Evolutionary conservation across 2,329 filamentous ascomycete genomes (phyloP), one percentile per base, ranked within the genome.

Genomic region (Ophiobolus disseminans): DNA sequence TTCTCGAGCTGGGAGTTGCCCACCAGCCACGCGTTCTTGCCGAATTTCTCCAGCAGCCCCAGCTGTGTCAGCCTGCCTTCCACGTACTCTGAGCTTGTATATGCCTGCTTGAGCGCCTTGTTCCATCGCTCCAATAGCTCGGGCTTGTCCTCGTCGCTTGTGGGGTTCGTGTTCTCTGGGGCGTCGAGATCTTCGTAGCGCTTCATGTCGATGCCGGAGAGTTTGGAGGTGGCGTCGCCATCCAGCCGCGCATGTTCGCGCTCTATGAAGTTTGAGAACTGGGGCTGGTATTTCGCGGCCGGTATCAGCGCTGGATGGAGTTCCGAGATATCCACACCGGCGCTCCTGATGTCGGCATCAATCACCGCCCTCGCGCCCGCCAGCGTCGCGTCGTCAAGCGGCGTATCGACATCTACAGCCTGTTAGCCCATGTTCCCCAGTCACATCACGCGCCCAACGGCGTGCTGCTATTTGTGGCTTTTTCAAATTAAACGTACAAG

Each of bases 21-120:
- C 7, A 96, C 82, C 45, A 99, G 80, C 93, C 94, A 97, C 8
- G 90, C 88, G 72, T 96, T 96, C 75, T 90, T 90, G 59, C 93
- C 94, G 73, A 87, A 87, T 40, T 81, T 81, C 63, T 94, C 89
- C 16, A 96, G 82, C n/a, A 96, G 80, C 1, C 80, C 77, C 14
- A 96, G 83, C 73, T 87, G 85, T 34, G 81, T 79, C 40, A 81
- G 73, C 20, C 84, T 76, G 40, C 75, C 76, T 2, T 78, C 73
- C 17, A 88, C 75, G 67, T 88, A 86, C 3, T 81, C 78, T 31
- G 79, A 80, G 40, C 80, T 80, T 0, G 79, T 79, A 67, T 86
- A 86, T 17, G 85, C 83, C 56, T 78, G 77, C 41, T 76, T 76
- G 38, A 86, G 69, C 1, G 78, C 77, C 28, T 75, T 62, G 40